Base-by-base conservation (phyloP, 2,329 filamentous ascomycete genomes). In the Colletotrichum lini region DNA sequence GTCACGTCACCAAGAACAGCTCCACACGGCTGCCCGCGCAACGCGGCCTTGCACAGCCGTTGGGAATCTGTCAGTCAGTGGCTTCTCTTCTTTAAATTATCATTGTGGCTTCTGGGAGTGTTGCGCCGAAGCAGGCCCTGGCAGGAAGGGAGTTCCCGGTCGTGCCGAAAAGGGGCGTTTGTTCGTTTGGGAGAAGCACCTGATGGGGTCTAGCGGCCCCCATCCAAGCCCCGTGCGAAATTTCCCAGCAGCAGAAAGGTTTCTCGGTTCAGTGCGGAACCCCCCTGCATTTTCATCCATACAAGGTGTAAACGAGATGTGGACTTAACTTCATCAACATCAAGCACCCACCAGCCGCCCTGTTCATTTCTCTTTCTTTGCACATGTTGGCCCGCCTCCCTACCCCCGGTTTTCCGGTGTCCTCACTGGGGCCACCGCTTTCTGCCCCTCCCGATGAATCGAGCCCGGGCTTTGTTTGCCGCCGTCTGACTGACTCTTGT, bases 301-400 rank as follows among this genome's bases (percentile, higher is more conserved):
- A 68, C 58, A 68, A 68, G 58, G 42, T 63, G 58, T 59, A 68
- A 54, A 71, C 58, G 58, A 68, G 65, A 59, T 71, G 68, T 71
- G 68, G 68, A 21, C 47, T 72, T 59, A 13, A 7, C 18, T 64
- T 64, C 45, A 72, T 72, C 53, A 64, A 69, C 35, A 40, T 61
- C 60, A 72, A 64, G 69, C 69, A 47, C 53, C 69, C 52, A 54
- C 58, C 16, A 23, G 12, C 42, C 45, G 52, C 53, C 68, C 69
- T 72, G 58, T 30, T 68, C 15, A 68, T 59, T 47, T 56, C 53
- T 57, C 50, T 54, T 40, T 54, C 35, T 44, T 26, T 38, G 35
- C 35, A 38, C 15, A 49, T 70, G 57, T 49, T 67, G 67, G 44
- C 65, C 54, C 61, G 44, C 53, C 47, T 30, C 66, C 44, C 5